phyloP scores from a whole-genome alignment of 768 basidiomycete genomes.

The Terana coerulea region DNA sequence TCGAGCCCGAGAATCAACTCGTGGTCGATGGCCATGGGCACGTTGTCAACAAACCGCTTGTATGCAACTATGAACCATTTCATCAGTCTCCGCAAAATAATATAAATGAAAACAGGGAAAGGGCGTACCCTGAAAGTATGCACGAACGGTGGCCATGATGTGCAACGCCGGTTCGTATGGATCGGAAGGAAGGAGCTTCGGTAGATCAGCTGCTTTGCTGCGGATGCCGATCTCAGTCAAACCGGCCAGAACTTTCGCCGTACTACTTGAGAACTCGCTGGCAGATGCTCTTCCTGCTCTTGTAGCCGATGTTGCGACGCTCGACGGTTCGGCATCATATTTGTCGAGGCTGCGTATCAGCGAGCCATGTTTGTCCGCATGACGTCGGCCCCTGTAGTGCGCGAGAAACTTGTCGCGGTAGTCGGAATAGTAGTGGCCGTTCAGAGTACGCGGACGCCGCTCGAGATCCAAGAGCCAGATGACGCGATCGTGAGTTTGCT shows the following conservation, averaged over 20 bases:
- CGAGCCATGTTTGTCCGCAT: slow-evolving; percentile 10
- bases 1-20: slow-evolving; percentile 53
- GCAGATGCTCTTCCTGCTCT: background rate
- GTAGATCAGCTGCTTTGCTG: slow-evolving; percentile 38
- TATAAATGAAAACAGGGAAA: background rate
- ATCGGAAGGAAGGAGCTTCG: slow-evolving; percentile 48
- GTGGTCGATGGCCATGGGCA: slow-evolving; percentile 41
- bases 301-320: background rate
- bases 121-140: slow-evolving; percentile 66
- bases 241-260: slow-evolving; percentile 33
- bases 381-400: slow-evolving; percentile 21
- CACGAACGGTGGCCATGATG: slow-evolving; percentile 71
- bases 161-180: slow-evolving; percentile 50
- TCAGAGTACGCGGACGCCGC: slow-evolving; percentile 42
- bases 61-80: slow-evolving; percentile 32
- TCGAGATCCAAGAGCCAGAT: slow-evolving; percentile 50
- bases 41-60: slow-evolving; percentile 41
- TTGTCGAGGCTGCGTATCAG: slow-evolving; percentile 12
- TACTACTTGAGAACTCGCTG: slow-evolving; percentile 15
- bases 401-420: slow-evolving; percentile 33
- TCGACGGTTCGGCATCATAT: background rate
- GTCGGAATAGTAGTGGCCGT: slow-evolving; percentile 46
- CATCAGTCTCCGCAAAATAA: background rate
- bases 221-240: slow-evolving; percentile 30
- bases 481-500: slow-evolving; percentile 37